Conservation (phyloP, 345 rosid genomes). For the Eucalyptus lansdowneana region DNA sequence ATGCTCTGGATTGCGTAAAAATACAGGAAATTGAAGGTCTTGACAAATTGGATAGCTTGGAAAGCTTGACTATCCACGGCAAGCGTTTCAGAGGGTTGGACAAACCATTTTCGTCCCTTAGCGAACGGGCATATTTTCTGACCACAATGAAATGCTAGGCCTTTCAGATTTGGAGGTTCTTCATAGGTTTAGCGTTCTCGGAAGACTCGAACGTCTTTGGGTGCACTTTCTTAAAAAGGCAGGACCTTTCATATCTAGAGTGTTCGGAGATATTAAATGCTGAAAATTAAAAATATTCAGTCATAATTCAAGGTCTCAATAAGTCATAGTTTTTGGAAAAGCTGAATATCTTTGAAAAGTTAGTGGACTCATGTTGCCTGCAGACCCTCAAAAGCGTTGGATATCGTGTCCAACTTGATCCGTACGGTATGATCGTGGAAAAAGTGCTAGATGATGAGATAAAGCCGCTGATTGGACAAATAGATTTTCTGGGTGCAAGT, state of each 20-base stretch:
- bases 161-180: not conserved
- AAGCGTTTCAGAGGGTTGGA: not conserved
- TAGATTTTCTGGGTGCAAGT: not conserved
- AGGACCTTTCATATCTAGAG: not conserved
- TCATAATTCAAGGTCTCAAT: too few species aligned
- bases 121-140: not conserved
- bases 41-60: not conserved
- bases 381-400: not conserved
- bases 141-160: not conserved
- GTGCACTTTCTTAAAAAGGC: not conserved
- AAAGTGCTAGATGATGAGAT: not conserved
- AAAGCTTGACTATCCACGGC: not conserved
- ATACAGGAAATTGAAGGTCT: not conserved
- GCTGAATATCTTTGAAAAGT: not conserved
- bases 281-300: not conserved
- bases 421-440: not conserved
- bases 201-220: not conserved
- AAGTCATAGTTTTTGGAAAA: not conserved
- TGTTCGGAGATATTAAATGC: not conserved
- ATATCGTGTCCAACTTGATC: not conserved
- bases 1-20: not conserved
- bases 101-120: not conserved
- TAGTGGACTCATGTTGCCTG: too few species aligned
- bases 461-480: not conserved
- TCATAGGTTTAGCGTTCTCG: not conserved